Percentiles rank a stretch among this genome's conserved stretches.
These are phyloP conservation scores for Arabidopsis arenosa DNA, from an alignment of 345 rosid species.

Conservation along the genomic window DNA sequence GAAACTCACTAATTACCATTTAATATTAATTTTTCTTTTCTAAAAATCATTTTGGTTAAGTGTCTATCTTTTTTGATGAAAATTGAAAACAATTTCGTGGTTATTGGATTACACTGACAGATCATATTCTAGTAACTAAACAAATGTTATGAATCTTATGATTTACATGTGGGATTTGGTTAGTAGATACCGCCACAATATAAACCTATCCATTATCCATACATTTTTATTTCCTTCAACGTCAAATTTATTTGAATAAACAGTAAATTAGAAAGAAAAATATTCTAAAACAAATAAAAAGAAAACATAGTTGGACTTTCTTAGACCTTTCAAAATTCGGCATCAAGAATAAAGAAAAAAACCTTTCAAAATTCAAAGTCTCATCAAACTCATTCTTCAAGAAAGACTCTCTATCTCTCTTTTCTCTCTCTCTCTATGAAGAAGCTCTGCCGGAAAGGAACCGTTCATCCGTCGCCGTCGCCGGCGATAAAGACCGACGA, in stretches of 20 bases:
- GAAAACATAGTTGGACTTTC: not conserved
- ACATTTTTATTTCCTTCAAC: not conserved
- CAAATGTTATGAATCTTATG: not conserved
- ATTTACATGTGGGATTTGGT: constrained; percentile 9
- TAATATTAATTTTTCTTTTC: not conserved
- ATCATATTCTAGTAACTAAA: not conserved
- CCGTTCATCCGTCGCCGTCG: constrained; percentile 66
- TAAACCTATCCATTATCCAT: constrained; percentile 8
- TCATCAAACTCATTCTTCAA: constrained; percentile 38
- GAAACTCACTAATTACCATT: not conserved
- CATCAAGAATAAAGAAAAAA: constrained; percentile 16
- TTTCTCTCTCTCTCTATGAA: constrained; percentile 52
- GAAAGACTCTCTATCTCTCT: constrained; percentile 30
- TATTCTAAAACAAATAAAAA: not conserved
- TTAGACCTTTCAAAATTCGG: constrained; percentile 28
- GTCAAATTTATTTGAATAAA: not conserved
- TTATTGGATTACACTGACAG: not conserved
- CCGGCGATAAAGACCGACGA: constrained; percentile 49
- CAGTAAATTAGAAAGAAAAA: not conserved
- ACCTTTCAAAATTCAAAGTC: constrained; percentile 38
- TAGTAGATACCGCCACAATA: not conserved
- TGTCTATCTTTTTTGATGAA: not conserved
- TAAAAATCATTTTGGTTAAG: not conserved
- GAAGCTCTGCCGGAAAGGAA: constrained; percentile 69
- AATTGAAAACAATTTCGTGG: constrained; percentile 6